Percentiles rank a stretch among this genome's conserved stretches.
Evolutionary conservation across 2,329 filamentous ascomycete species (phyloP).

Genomic region (Aureobasidium sp.): DNA sequence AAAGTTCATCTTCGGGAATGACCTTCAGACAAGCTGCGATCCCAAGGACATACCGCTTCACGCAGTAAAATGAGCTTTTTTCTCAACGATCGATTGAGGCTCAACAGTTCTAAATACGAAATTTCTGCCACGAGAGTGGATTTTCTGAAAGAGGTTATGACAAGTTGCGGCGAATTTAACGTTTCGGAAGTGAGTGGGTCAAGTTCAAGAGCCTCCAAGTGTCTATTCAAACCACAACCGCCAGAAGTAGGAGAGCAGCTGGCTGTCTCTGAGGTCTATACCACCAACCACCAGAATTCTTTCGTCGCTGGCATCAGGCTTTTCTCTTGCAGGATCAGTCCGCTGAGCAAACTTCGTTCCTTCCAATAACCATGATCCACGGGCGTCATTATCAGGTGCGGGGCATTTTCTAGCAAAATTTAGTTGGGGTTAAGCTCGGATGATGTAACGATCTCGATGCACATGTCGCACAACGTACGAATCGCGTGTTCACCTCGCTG

Average conservation of each 20-base stretch:
- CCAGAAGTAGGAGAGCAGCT: not conserved
- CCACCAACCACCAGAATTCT: not conserved
- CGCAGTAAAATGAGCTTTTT: not conserved
- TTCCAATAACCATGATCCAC: not conserved
- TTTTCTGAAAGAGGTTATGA: not conserved
- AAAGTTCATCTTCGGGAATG: not conserved
- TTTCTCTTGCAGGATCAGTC: not conserved
- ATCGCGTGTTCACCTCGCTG: too few species aligned
- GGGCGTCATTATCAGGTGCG: not conserved
- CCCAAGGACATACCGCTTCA: not conserved
- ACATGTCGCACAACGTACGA: not conserved
- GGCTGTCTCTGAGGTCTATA: not conserved
- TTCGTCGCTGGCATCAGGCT: too few species aligned
- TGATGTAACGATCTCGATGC: slow-evolving; percentile 9
- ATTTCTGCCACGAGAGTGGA: not conserved
- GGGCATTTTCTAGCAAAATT: not conserved
- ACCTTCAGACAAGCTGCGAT: not conserved
- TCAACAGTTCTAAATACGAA: not conserved
- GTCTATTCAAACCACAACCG: not conserved
- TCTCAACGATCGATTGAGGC: not conserved
- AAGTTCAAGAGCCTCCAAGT: not conserved
- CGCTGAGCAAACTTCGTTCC: not conserved
- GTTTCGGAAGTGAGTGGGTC: slow-evolving; percentile 5
- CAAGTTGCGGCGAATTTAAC: not conserved
- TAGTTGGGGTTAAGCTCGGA: not conserved